phyloP scores from a whole-genome alignment of 2,329 filamentous ascomycete species.

The Teratosphaeria nubilosa region DNA sequence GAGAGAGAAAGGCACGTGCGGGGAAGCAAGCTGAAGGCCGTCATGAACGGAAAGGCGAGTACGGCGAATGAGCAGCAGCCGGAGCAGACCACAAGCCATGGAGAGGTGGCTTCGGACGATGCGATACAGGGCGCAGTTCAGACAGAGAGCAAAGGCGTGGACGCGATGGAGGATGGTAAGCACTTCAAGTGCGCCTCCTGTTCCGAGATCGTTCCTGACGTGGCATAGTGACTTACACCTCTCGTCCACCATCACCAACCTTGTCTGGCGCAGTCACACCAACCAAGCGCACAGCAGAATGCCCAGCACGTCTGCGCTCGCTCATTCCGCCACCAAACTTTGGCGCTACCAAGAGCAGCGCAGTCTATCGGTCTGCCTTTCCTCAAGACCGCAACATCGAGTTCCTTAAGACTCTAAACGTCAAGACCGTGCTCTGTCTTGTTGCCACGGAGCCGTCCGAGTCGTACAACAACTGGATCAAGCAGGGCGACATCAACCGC shows the following conservation, averaged over 20 bases:
- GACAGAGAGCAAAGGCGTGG: constrained; percentile 1
- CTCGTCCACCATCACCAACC: constrained; percentile 18
- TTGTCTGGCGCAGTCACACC: constrained; percentile 12
- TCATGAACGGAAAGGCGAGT: neutral
- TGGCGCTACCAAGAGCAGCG: constrained; percentile 58
- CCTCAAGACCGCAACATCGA: constrained; percentile 60
- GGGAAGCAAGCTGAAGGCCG: neutral
- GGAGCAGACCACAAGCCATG: neutral
- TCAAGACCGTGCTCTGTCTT: constrained; percentile 68
- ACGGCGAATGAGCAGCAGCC: neutral
- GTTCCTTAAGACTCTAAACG: constrained; percentile 55
- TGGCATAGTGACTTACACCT: constrained; percentile 7
- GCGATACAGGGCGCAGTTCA: neutral
- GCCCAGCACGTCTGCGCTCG: constrained; percentile 27
- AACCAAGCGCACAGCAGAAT: constrained; percentile 10
- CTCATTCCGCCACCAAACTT: constrained; percentile 59
- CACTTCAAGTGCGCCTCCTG: neutral
- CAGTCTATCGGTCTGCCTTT: constrained; percentile 74
- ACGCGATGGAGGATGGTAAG: constrained; percentile 4
- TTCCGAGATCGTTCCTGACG: constrained; percentile 1
- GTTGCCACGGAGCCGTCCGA: constrained; percentile 38
- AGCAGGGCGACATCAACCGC: constrained; percentile 58
- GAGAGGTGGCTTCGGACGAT: neutral
- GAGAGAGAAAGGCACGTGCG: neutral
- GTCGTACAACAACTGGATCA: constrained; percentile 52